Evolutionary conservation across 495 filamentous ascomycete genomes (phyloP).

Genomic region (Aspergillus asperescens): DNA sequence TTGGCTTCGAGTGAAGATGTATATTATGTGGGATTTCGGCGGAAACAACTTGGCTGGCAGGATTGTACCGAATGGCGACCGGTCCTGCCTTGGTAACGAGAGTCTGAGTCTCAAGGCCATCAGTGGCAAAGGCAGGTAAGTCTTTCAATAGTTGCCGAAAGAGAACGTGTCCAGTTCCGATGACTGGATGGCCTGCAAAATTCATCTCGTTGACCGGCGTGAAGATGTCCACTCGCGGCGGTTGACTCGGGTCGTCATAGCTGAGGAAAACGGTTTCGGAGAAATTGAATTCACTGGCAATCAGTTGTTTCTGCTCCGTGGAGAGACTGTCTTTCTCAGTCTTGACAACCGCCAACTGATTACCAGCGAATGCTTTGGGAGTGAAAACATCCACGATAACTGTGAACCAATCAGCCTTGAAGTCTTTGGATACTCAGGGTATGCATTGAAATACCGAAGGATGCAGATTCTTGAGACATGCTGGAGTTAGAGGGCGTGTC

Average conservation of each 20-base stretch:
- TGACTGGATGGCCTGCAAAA: slow-evolving; percentile 68
- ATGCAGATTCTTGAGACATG: not conserved
- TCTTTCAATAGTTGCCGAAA: slow-evolving; percentile 5
- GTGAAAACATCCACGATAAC: slow-evolving; percentile 68
- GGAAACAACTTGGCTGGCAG: slow-evolving; percentile 30
- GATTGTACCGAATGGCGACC: slow-evolving; percentile 36
- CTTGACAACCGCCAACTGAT: slow-evolving; percentile 59
- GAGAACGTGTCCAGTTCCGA: slow-evolving; percentile 55
- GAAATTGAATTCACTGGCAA: slow-evolving; percentile 67
- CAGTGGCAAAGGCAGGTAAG: no score
- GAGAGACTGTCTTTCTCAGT: slow-evolving; percentile 36
- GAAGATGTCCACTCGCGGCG: slow-evolving; percentile 58
- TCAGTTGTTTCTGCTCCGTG: slow-evolving; percentile 54
- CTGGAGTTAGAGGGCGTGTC: no score
- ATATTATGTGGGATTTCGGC: slow-evolving; percentile 58
- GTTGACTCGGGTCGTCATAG: slow-evolving; percentile 19
- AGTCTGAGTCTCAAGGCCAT: not conserved
- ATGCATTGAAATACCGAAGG: no score
- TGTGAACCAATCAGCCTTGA: not conserved
- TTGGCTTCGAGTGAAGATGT: slow-evolving; percentile 47
- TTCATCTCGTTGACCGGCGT: slow-evolving; percentile 53
- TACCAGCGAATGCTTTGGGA: slow-evolving; percentile 49
- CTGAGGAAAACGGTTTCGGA: slow-evolving; percentile 69
- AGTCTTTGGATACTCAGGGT: no score
- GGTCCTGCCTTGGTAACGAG: slow-evolving; percentile 56